Base-by-base conservation (phyloP, 371 early-diverging fungal genomes). In the Mucor irregularis region DNA sequence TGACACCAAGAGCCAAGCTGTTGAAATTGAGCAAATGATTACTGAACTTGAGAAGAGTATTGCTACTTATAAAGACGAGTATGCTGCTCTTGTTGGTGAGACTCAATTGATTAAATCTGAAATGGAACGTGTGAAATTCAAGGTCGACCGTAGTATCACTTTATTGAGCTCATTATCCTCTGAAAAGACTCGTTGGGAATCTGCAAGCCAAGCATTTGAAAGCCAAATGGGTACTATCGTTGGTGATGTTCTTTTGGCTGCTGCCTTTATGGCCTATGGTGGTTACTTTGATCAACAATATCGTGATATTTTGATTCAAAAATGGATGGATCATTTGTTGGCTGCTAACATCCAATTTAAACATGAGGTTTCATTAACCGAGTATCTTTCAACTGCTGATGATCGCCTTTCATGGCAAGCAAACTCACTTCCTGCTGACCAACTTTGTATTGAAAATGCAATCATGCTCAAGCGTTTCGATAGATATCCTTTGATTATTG, bases 201-300 rank as follows among this genome's bases (percentile, higher is more conserved):
- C 74, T 17, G 90, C 95, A 21, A 93, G 95, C 60, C 87, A 90
- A 51, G 87, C 95, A 8, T 98, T 99, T 66, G 94, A 89, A 49
- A 87, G 84, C 14, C 96, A 98, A 74, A 96, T 98, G 97, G 91
- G 89, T 9, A 98, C 98, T 11, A 91, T 98, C 50, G 94, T 95
- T n/a, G 99, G 99, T 56, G 99, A 99, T 65, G 94, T 94, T n/a
- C 66, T 99, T 28, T 70, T 98, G 33, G 85, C 94, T 1, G 82
- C 95, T 3, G 98, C 96, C 3, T 95, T 97, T 76, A 69, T 98
- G 51, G 93, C 98, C 1, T 99, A 99, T 68, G 93, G 90, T 30
- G 99, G 99, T 31, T 93, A 89, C 85, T 97, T 96, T 81, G 97
- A 96, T 72, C 98, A 98, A 74, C 90, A 92, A 56, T 90, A 96